These are phyloP conservation scores for Plasmodium coatneyi DNA, from an alignment of 169 alveolate species.

Conservation along the genomic window DNA sequence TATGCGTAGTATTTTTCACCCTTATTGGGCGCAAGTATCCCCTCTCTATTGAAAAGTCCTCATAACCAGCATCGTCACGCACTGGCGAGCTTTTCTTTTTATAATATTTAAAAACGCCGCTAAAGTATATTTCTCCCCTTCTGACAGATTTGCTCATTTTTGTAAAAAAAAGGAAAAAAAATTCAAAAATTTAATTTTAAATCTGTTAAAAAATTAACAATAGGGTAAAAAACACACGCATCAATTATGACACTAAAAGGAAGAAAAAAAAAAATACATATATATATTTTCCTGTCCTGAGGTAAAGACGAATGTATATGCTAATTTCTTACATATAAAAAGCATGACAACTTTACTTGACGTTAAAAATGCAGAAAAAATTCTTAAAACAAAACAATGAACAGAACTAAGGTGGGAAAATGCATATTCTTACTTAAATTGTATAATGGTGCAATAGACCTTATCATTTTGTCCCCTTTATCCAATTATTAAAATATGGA, in stretches of 20 bases:
- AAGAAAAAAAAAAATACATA: not conserved
- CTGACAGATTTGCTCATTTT: slow-evolving; percentile 18
- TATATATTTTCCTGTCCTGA: not conserved
- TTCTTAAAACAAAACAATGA: not conserved
- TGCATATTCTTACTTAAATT: not conserved
- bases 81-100: slow-evolving; percentile 30
- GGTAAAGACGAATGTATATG: not conserved
- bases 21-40: not conserved
- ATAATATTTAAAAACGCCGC: slow-evolving; percentile 38
- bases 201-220: not conserved
- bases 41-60: not conserved
- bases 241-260: not conserved
- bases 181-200: not conserved
- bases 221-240: not conserved
- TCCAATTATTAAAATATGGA: not conserved
- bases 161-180: not conserved
- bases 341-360: not conserved
- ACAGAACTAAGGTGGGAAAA: not conserved
- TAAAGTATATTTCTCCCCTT: slow-evolving; percentile 43
- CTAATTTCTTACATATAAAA: not conserved
- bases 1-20: not conserved
- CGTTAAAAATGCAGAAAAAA: not conserved
- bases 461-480: not conserved
- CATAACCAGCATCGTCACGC: not conserved
- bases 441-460: not conserved